Conservation (phyloP, 345 rosid genomes). For the Laguncularia racemosa region DNA sequence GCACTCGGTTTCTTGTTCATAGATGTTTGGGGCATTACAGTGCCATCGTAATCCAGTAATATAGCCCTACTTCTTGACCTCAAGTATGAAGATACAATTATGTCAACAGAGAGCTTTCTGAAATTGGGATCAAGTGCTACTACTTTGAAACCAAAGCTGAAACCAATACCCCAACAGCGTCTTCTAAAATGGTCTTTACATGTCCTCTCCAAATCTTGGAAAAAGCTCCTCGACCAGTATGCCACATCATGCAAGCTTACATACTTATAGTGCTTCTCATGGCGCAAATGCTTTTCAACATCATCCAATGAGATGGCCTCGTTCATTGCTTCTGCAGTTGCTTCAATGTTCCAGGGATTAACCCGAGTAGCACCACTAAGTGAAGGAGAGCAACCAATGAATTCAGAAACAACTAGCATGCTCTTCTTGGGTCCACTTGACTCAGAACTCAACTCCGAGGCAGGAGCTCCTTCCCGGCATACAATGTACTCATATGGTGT, state of each 20-base stretch:
- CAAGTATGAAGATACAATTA: constrained; percentile 42
- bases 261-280: constrained; percentile 90
- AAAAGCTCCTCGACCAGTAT: constrained; percentile 70
- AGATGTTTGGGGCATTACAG: constrained; percentile 62
- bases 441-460: constrained; percentile 24
- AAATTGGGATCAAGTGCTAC: constrained; percentile 72
- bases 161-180: constrained; percentile 69
- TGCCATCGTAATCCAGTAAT: constrained; percentile 66
- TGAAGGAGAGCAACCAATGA: constrained; percentile 84
- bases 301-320: constrained; percentile 60
- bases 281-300: constrained; percentile 69
- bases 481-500: constrained; percentile 68
- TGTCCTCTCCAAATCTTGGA: constrained; percentile 66
- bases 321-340: constrained; percentile 71
- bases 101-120: constrained; percentile 46
- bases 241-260: constrained; percentile 71
- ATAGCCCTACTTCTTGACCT: constrained; percentile 58
- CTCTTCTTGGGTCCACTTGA: constrained; percentile 44
- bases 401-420: constrained; percentile 73
- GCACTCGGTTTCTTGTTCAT: constrained; percentile 53
- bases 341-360: constrained; percentile 66
- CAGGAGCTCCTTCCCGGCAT: constrained; percentile 55
- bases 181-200: constrained; percentile 69
- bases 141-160: constrained; percentile 70
- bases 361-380: constrained; percentile 73